Base-by-base conservation (phyloP, 371 early-diverging fungal genomes). In the Mortierella sp. region DNA sequence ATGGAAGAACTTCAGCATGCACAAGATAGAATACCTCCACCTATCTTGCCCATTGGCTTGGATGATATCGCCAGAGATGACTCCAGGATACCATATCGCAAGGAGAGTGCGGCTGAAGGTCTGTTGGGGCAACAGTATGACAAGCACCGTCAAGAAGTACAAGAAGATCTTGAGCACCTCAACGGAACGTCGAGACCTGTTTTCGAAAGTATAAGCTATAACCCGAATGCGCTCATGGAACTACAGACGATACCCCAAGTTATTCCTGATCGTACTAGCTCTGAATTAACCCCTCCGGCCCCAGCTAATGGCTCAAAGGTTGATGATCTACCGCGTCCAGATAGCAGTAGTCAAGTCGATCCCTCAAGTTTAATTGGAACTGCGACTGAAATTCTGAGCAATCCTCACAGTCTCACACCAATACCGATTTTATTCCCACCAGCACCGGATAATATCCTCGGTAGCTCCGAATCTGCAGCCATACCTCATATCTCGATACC, bases 1-100 rank as follows among this genome's bases (percentile, higher is more conserved):
- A 71, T 75, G 72, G 76, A 72, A n/a, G 82, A 81, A 5, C 33
- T 81, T 19, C 82, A 75, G 58, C 72, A 48, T 8, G 76, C 82
- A 2, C 82, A 81, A 52, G 82, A 81, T 19, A 43, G 71, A 65
- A 81, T 81, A 38, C 82, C 82, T 6, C 70, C 76, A 9, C 82
- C 82, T 13, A 57, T 81, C 16, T 36, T 69, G 3, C 21, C 65
- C 3, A 69, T 81, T 16, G 66, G 63, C 36, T 58, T 75, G 3
- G 76, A 81, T 0, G 82, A 81, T 38, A 72, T 81, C 21, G 70
- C 52, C 2, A 45, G 41, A 24, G 40, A 58, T 5, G 47, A 24
- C n/a, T 8, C 57, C 15, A 38, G 40, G 3, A 13, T 24, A 11
- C 3, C 62, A 4, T 41, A 16, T 28, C 57, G 19, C 19, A 45